Conservation (phyloP, 2,329 filamentous ascomycete species). For the Talaromyces pinophilus region DNA sequence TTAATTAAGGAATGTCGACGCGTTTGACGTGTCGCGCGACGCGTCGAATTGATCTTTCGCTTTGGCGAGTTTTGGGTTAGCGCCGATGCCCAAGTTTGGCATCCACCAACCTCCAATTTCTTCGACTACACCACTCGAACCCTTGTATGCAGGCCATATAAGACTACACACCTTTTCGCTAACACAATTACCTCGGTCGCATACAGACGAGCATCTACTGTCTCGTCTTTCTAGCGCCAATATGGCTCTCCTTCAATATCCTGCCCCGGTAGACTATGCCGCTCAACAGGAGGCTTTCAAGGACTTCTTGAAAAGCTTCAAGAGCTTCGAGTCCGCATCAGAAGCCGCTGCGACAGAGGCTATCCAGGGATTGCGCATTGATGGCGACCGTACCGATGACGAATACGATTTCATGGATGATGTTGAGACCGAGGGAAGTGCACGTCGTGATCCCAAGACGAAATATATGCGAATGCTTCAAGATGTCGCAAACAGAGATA, state of each 20-base stretch:
- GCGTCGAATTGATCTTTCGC: conserved; percentile 28
- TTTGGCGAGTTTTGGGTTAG: conserved; percentile 17
- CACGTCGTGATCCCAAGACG: conserved; percentile 60
- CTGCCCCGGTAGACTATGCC: conserved; percentile 79
- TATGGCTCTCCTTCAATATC: conserved; percentile 86
- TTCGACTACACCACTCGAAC: background rate
- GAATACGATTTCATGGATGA: conserved; percentile 94
- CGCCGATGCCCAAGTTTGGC: conserved; percentile 22
- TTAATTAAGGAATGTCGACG: conserved; percentile 28
- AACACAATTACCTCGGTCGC: conserved; percentile 1
- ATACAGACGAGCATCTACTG: conserved; percentile 14
- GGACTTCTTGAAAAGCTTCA: conserved; percentile 85
- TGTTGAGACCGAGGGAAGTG: conserved; percentile 58
- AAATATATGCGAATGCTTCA: conserved; percentile 92
- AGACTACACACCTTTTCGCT: background rate
- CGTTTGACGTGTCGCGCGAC: conserved; percentile 32
- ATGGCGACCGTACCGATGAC: conserved; percentile 82
- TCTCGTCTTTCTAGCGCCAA: conserved; percentile 34
- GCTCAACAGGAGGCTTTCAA: conserved; percentile 80
- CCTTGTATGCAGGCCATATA: conserved; percentile 20
- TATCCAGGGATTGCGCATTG: conserved; percentile 79
- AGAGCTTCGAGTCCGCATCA: conserved; percentile 67
- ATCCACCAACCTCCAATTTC: conserved; percentile 26
- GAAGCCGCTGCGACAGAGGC: conserved; percentile 72
- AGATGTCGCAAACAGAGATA: conserved; percentile 76